Evolutionary conservation across 1,284 basidiomycete genomes (phyloP).

Genomic region (Puccinia novopanici): DNA sequence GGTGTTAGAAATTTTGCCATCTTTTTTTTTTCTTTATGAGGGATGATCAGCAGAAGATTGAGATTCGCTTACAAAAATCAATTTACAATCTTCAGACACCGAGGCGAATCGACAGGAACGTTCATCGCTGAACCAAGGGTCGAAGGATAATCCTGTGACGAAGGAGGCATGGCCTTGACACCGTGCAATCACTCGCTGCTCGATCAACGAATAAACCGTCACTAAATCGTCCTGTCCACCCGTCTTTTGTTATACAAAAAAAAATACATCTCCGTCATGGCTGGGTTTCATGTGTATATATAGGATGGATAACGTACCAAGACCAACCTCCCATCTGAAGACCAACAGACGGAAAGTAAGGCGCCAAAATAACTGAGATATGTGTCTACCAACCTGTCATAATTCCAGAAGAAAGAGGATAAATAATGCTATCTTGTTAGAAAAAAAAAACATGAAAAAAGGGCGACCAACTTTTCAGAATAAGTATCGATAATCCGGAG

Average conservation of each 20-base stretch:
- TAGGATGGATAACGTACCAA: slow-evolving; percentile 66
- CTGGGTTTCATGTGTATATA: too few species aligned
- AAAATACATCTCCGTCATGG: neutral
- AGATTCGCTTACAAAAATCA: slow-evolving; percentile 79
- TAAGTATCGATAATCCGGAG: slow-evolving; percentile 80
- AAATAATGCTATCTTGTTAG: neutral
- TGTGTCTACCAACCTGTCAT: slow-evolving; percentile 75
- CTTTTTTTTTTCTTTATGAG: slow-evolving; percentile 6
- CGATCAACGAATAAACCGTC: slow-evolving; percentile 87
- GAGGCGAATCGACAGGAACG: slow-evolving; percentile 71
- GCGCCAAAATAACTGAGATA: slow-evolving; percentile 90
- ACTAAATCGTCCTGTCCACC: slow-evolving; percentile 92
- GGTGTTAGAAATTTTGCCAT: slow-evolving; percentile 2
- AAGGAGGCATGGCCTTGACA: slow-evolving; percentile 97
- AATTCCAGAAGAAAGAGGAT: neutral
- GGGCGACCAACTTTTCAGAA: slow-evolving; percentile 72
- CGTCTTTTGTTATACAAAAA: slow-evolving; percentile 61
- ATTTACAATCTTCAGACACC: slow-evolving; percentile 89
- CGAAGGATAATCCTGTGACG: too few species aligned
- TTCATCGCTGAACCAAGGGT: slow-evolving; percentile 75
- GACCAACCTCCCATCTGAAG: slow-evolving; percentile 88
- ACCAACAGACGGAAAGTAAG: slow-evolving; percentile 86
- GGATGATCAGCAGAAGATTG: slow-evolving; percentile 56
- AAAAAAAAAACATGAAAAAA: neutral
- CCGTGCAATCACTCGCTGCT: slow-evolving; percentile 86